Base-by-base conservation (phyloP, 805 yeast genomes). In the Starmerella stigmatis region DNA sequence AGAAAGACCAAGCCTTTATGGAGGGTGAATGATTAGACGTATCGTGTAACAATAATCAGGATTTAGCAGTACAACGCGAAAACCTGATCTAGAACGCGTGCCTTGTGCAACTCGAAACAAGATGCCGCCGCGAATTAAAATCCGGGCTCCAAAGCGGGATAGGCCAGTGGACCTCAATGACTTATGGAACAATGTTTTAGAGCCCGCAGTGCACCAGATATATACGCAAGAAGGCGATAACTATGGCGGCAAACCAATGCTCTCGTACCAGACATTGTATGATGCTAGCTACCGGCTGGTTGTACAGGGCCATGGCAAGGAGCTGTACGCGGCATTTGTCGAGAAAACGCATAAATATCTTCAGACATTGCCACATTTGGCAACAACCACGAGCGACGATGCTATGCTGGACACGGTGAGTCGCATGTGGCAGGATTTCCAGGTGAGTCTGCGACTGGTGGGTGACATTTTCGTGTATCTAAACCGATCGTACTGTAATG, bases 391-490 rank as follows among this genome's bases (percentile, higher is more conserved):
- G 2, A 19, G 15, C n/a, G 36, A 26, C 19, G 40, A 28, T 5
- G 42, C 47, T 21, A n/a, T 50, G 26, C 19, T 55, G 8, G 42
- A 16, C 11, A 20, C 36, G 1, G 17, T 52, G 6, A 43, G 50
- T 25, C 19, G 22, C 13, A 7, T 35, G 23, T 57, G 60, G 60
- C 28, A 37, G 20, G 34, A 46, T 7, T 50, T 38, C 21, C 41
- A 43, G 10, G 19, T 41, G 25, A 48, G 55, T 10, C 29, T 56
- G 39, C 19, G 29, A 1, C 39, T 44, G 13, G 45, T 56, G 17
- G 41, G 47, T 13, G 59, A 57, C 38, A 43, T 57, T n/a, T 52
- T 57, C 48, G 48, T 54, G 51, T 57, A 57, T 20, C 46, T 55
- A 19, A 51, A 56, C 27, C 48, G 56, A 7, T 44, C 50, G 4